These are phyloP conservation scores for Durotheca rogersii DNA, from an alignment of 495 filamentous ascomycete genomes.

Conservation along the genomic window DNA sequence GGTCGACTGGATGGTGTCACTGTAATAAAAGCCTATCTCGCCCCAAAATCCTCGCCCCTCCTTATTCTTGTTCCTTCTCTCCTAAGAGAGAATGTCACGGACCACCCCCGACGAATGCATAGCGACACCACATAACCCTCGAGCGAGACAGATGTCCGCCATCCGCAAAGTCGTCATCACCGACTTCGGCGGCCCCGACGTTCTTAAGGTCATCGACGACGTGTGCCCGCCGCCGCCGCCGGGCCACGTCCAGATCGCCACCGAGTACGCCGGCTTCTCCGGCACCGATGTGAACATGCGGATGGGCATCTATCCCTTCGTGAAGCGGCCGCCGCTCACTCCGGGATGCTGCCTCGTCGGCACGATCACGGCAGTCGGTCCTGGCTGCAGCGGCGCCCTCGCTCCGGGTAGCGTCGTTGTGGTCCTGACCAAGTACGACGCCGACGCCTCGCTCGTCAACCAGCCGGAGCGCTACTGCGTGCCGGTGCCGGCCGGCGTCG, in stretches of 20 bases:
- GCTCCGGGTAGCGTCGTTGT: slow-evolving; percentile 38
- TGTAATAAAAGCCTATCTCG: no score
- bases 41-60: no score
- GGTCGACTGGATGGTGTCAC: no score
- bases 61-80: no score
- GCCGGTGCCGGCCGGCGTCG: slow-evolving; percentile 37
- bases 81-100: no score
- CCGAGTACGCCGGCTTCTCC: slow-evolving; percentile 44
- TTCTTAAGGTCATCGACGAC: slow-evolving; percentile 34
- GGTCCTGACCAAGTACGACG: slow-evolving; percentile 44
- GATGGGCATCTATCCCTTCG: slow-evolving; percentile 42
- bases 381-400: slow-evolving; percentile 30
- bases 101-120: no score
- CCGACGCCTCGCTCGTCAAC: slow-evolving; percentile 42
- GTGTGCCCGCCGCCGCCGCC: slow-evolving; percentile 32
- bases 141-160: no score
- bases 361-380: slow-evolving; percentile 33
- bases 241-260: slow-evolving; percentile 42
- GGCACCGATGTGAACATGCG: slow-evolving; percentile 49
- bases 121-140: no score
- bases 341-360: slow-evolving; percentile 47
- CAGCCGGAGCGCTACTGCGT: slow-evolving; percentile 43
- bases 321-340: slow-evolving; percentile 42
- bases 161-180: slow-evolving; percentile 48
- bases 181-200: slow-evolving; percentile 36